These are phyloP conservation scores for Paecilomyces formosus DNA, from an alignment of 2,329 filamentous ascomycete species.

Conservation along the genomic window DNA sequence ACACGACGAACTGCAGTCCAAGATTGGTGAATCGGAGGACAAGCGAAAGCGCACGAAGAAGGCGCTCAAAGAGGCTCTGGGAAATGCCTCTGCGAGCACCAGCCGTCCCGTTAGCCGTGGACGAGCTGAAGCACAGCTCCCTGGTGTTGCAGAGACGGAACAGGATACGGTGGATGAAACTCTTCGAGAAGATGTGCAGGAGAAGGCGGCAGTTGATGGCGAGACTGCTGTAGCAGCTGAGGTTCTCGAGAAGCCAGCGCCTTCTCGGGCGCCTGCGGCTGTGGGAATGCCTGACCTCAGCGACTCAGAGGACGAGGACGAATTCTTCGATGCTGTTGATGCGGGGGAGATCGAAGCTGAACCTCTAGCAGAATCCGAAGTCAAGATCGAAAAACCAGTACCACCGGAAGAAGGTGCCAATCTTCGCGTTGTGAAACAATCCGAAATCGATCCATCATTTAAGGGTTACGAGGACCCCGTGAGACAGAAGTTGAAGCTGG, in stretches of 20 bases:
- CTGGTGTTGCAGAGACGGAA: conserved; percentile 27
- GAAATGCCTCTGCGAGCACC: conserved; percentile 41
- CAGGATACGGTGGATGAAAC: conserved; percentile 25
- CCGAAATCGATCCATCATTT: conserved; percentile 71
- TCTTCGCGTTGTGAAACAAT: conserved; percentile 40
- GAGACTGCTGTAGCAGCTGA: conserved; percentile 21
- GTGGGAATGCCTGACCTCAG: conserved; percentile 67
- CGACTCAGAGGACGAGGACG: conserved; percentile 70
- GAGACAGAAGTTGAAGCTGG: conserved; percentile 72
- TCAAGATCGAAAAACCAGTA: conserved; percentile 41
- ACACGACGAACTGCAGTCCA: conserved; percentile 82
- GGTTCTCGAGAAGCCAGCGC: conserved; percentile 16
- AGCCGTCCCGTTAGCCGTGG: conserved; percentile 28
- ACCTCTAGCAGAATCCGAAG: conserved; percentile 52
- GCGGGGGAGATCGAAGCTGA: conserved; percentile 72
- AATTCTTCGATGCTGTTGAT: conserved; percentile 96
- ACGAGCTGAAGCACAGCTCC: conserved; percentile 22
- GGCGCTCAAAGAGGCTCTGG: conserved; percentile 77
- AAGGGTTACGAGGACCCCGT: conserved; percentile 87
- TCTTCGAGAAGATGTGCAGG: conserved; percentile 6
- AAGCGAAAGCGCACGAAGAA: conserved; percentile 86
- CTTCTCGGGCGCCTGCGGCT: conserved; percentile 39
- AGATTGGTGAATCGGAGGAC: conserved; percentile 80
- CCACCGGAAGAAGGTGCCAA: conserved; percentile 31
- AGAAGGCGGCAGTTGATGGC: conserved; percentile 7